Evolutionary conservation across 2,329 filamentous ascomycete genomes (phyloP), one percentile per base, ranked within the genome.

Genomic region (Diaporthe amygdali): DNA sequence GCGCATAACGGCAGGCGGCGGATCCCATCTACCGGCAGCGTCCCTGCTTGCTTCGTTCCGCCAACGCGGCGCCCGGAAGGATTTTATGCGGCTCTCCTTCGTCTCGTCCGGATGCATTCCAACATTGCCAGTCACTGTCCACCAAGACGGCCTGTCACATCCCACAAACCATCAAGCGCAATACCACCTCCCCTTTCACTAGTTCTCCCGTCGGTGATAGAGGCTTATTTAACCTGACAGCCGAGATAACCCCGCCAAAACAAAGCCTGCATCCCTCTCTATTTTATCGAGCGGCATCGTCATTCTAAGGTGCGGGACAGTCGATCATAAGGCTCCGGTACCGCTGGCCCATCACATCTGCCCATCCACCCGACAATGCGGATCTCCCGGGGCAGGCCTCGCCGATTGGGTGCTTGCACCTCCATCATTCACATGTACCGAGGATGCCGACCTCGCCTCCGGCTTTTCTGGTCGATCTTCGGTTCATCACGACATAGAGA

Each of bases 401-500:
- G 41, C 66, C 66, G 51, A 47, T 25, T 34, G 27, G 51, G 30
- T 44, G 37, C 49, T 54, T 41, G 6, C 15, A 32, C 41, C 27
- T n/a, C 52, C 37, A 46, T 47, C 52, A 15, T 56, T 59, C 66
- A 27, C 66, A 59, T 49, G 66, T 59, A 30, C 66, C 51, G 37
- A 46, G 51, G 12, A 30, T 66, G 66, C 44, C 55, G 41, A 37
- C 12, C 25, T 64, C 59, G 59, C 30, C 44, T n/a, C 34, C 30
- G 27, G 44, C 41, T 37, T 37, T 49, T 30, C n/a, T 25, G 15
- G 8, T n/a, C 41, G n/a, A n/a, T n/a, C 30, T 17, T n/a, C 41
- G 15, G 5, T 47, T 46, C 12, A 49, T 5, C 41, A 14, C n/a
- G 3, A 5, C 20, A n/a, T 49, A n/a, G 27, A 25, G 59, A 20